Base-by-base conservation (phyloP, 2,329 filamentous ascomycete species). In the Aureobasidium sp. region DNA sequence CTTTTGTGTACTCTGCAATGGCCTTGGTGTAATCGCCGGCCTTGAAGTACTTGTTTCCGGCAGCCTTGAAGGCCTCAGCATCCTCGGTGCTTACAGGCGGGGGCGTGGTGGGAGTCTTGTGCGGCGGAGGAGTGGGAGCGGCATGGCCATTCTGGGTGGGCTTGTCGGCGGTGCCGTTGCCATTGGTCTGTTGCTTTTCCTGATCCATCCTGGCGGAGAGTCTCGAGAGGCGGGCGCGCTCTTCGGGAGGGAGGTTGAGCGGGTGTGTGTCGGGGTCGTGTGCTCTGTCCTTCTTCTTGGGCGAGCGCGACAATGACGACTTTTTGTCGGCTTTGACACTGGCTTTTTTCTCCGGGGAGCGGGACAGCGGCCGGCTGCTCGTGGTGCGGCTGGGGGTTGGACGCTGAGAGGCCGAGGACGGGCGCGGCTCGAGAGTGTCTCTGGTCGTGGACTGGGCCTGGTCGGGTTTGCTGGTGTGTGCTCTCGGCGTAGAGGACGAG, bases 11-110 rank as follows among this genome's bases (percentile, higher is more conserved):
- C 74, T 96, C 90, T 67, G 89, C 83, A 72, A 97, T 92, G 25
- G 94, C 93, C 71, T 88, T 87, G 63, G 81, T 77, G 74, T 93
- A 99, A 70, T 96, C 89, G 72, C 88, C 90, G 65, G 92, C 89
- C 79, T 96, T 97, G 83, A 96, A 99, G 71, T 90, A 93, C 70
- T 94, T 94, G 78, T 99, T 99, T 62, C 94, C 94, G 2, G 89
- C 84, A 67, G 89, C 84, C 80, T 99, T 99, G 82, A 87, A 96
- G 13, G 85, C 81, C 76, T 99, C 94, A 27, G 93, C 90, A 71
- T 96, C 90, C 43, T 77, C 74, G 68, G 74, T 64, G 65, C 64
- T 65, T 37, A 77, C 74, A 51, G 77, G 35, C 15, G 42, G 75
- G 19, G 79, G 75, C 67, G 75, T 81, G 45, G 79, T 75, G 11